phyloP scores from a whole-genome alignment of 495 filamentous ascomycete genomes.

The Podospora tetraspora region DNA sequence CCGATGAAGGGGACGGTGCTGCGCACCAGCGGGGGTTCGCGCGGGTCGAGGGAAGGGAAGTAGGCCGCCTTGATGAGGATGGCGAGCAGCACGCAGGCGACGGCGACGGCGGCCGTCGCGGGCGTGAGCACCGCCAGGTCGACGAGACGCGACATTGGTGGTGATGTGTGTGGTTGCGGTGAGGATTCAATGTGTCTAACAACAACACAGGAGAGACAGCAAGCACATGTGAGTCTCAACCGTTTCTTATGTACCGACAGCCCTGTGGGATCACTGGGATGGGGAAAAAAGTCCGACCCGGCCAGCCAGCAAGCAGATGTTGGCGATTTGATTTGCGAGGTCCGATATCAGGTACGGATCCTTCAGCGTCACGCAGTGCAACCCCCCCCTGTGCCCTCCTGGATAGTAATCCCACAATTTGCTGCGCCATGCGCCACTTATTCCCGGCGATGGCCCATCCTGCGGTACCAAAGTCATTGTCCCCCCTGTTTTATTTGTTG shows the following conservation, averaged over 20 bases:
- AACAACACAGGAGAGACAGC: background rate
- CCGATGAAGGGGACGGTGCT: slow-evolving; percentile 22
- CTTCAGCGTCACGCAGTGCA: background rate
- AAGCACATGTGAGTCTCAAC: too few relatives aligned
- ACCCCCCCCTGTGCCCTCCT: too few relatives aligned
- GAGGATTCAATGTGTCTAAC: too few relatives aligned
- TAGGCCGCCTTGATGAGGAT: slow-evolving; percentile 2
- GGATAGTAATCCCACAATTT: too few relatives aligned
- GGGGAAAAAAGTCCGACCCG: too few relatives aligned
- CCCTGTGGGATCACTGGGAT: background rate
- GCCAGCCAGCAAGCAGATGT: background rate
- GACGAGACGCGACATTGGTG: background rate
- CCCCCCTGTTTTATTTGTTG: background rate
- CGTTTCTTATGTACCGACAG: background rate
- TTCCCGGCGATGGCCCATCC: background rate
- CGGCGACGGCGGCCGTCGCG: background rate
- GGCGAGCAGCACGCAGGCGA: slow-evolving; percentile 20
- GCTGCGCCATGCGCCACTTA: background rate
- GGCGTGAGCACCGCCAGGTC: background rate
- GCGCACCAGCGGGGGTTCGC: slow-evolving; percentile 19
- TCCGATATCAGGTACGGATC: background rate
- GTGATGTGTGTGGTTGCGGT: background rate
- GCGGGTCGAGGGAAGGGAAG: slow-evolving; percentile 17
- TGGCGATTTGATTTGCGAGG: background rate
- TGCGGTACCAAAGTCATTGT: too few relatives aligned